Evolutionary conservation across 345 rosid species (phyloP).

Genomic region (Brassica juncea): DNA sequence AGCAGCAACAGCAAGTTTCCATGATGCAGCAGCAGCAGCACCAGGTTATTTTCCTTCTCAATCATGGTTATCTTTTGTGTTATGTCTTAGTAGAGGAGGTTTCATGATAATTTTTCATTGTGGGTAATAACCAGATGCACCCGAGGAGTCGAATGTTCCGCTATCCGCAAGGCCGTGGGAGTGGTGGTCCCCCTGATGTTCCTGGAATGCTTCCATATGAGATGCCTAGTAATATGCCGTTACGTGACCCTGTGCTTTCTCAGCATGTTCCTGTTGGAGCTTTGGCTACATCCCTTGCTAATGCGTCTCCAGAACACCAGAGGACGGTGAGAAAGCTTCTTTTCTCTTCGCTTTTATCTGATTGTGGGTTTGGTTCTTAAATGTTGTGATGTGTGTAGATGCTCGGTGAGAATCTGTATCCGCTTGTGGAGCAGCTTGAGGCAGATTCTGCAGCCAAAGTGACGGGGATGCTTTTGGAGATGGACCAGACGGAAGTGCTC

Average conservation of each 20-base stretch:
- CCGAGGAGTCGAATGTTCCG: slow-evolving; percentile 73
- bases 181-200: slow-evolving; percentile 48
- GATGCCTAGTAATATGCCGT: slow-evolving; percentile 55
- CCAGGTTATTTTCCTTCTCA: slow-evolving; percentile 40
- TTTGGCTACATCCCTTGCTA: slow-evolving; percentile 81
- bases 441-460: slow-evolving; percentile 89
- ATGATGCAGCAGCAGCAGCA: slow-evolving; percentile 72
- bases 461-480: slow-evolving; percentile 95
- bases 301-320: slow-evolving; percentile 87
- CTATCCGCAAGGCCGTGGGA: slow-evolving; percentile 74
- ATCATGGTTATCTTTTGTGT: neutral
- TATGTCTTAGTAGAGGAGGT: neutral
- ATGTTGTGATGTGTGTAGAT: slow-evolving; percentile 47
- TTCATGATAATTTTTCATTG: neutral
- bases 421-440: slow-evolving; percentile 89
- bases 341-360: neutral
- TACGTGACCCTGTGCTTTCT: slow-evolving; percentile 60
- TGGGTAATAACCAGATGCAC: slow-evolving; percentile 53
- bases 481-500: slow-evolving; percentile 92
- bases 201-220: slow-evolving; percentile 78
- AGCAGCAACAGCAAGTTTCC: slow-evolving; percentile 81
- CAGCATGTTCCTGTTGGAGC: slow-evolving; percentile 80
- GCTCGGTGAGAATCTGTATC: slow-evolving; percentile 94
- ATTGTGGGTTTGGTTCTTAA: slow-evolving; percentile 1
- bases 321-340: slow-evolving; percentile 57